Base-by-base conservation (phyloP, 2,329 filamentous ascomycete genomes). In the Paecilomyces sp. region DNA sequence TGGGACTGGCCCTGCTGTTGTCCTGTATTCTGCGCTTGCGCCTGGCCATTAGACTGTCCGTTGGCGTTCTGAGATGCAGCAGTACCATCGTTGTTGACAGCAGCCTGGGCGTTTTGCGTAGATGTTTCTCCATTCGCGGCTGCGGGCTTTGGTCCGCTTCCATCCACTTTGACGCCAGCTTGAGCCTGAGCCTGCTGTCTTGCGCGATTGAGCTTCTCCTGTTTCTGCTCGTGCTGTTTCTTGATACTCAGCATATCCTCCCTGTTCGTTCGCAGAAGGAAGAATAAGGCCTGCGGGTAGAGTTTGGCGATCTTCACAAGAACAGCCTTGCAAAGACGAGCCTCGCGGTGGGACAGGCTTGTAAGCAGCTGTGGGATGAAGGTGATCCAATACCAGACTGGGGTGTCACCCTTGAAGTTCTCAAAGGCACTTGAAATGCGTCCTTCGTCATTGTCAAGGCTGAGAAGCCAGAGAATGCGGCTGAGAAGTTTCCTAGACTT, bases 301-400 rank as follows among this genome's bases (percentile, higher is more conserved):
- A 90, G 87, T 79, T 97, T 97, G 57, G 94, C 94, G 70, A 99
- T 91, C 80, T 94, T 96, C 25, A 91, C 84, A 18, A 99, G 83
- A 56, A 99, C 91, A 56, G 86, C 85, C 72, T 94, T 89, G 53
- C 93, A 90, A 55, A 95, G 88, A 3, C 87, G 86, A 12, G 92
- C 93, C 75, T 99, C 95, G 67, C 93, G 92, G 70, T 97, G 88
- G 1, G 90, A 91, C 56, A 99, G 82, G 57, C 93, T 94, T 52
- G 91, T 93, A 33, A 99, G 85, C 51, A 99, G 83, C 75, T 99
- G 94, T 18, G 94, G 94, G 64, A 99, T 97, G 73, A 96, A 99
- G 0, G 93, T 97, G 66, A 97, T 97, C 94, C 94, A 99, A 77
- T 97, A 99, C 94, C 94, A 99, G 12, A 96, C 91, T 0, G 92